Conservation (phyloP, 306 rosid genomes). For the Potentilla sterilis region DNA sequence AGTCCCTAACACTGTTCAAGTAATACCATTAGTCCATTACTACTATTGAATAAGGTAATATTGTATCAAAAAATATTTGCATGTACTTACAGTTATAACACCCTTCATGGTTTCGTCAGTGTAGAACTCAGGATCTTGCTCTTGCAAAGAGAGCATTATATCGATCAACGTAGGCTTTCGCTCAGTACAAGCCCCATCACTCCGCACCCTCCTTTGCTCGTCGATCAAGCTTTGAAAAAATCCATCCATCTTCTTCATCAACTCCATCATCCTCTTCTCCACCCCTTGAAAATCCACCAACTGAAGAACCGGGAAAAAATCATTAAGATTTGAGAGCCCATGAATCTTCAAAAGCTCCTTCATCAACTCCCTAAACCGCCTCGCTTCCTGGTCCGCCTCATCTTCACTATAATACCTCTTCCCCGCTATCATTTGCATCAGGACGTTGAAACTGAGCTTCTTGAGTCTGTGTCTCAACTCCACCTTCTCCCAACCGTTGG, state of each 20-base stretch:
- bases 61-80: too few relatives aligned
- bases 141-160: conserved; percentile 28
- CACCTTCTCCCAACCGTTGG: neutral
- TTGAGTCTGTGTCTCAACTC: conserved; percentile 16
- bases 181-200: neutral
- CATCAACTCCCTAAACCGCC: conserved; percentile 14
- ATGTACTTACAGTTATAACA: conserved; percentile 24
- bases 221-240: conserved; percentile 35
- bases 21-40: too few relatives aligned
- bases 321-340: conserved; percentile 1
- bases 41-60: too few relatives aligned
- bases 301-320: conserved; percentile 23
- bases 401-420: conserved; percentile 24
- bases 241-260: conserved; percentile 19
- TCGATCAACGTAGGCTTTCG: conserved; percentile 26
- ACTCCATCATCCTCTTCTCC: conserved; percentile 28
- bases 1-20: too few relatives aligned
- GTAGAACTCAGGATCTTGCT: conserved; percentile 29
- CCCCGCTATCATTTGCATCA: conserved; percentile 26
- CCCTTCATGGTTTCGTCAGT: conserved; percentile 34
- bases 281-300: conserved; percentile 27
- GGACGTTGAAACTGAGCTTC: conserved; percentile 21
- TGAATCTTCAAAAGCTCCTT: conserved; percentile 4
- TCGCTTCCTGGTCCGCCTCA: conserved; percentile 17
- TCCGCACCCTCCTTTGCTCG: neutral